A percentile compares a stretch with the other conserved stretches of the same genome.
Conservation (phyloP, 164 flowering plant genomes). For the Vitis amurensis region DNA sequence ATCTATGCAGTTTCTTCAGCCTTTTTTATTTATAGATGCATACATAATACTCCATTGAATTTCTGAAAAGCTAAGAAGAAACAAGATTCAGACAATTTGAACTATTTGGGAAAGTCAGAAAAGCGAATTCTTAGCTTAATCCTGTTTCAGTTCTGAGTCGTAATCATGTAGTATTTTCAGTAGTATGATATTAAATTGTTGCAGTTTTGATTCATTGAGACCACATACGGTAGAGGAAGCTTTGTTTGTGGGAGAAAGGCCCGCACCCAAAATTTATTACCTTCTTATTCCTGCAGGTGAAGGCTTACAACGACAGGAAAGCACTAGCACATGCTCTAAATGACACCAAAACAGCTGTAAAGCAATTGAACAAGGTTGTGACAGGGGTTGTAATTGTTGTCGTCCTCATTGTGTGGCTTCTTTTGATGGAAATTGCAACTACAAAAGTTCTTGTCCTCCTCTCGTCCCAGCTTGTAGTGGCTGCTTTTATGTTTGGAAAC, state of each 20-base stretch:
- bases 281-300: constrained; percentile 36
- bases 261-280: neutral
- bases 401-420: constrained; percentile 48
- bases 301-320: constrained; percentile 55
- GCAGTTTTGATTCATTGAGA: neutral
- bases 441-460: constrained; percentile 60
- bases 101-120: neutral
- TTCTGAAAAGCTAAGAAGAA: neutral
- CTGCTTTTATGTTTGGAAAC: constrained; percentile 58
- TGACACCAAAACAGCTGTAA: constrained; percentile 65
- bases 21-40: neutral
- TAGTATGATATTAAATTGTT: neutral
- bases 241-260: neutral
- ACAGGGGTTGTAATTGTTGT: constrained; percentile 36
- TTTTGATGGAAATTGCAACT: constrained; percentile 53
- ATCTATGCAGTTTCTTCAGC: neutral
- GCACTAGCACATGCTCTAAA: constrained; percentile 57
- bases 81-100: neutral
- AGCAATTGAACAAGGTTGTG: constrained; percentile 52
- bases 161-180: neutral
- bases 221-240: neutral
- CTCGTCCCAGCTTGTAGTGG: constrained; percentile 52
- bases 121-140: too few relatives aligned
- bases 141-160: neutral
- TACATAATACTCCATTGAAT: neutral